These are phyloP conservation scores for Hyaloscypha finlandica DNA, from an alignment of 495 filamentous ascomycete genomes.

Conservation along the genomic window DNA sequence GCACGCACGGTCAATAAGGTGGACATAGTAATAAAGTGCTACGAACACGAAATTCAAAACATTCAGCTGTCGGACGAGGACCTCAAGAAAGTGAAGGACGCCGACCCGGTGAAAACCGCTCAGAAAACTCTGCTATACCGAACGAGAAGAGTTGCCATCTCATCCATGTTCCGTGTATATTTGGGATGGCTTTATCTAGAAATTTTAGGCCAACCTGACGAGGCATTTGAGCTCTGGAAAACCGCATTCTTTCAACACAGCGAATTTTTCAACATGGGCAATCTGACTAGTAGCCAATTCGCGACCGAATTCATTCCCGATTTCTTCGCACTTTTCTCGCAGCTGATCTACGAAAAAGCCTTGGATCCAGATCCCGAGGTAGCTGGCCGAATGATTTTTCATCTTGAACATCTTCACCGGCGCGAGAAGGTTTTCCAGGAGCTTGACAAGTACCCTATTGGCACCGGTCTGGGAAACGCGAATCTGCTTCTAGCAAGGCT, in stretches of 20 bases:
- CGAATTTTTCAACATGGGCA: constrained; percentile 19
- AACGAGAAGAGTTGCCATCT: constrained; percentile 6
- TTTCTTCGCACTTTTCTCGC: constrained; percentile 18
- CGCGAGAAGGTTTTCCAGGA: constrained; percentile 18
- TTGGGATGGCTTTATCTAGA: constrained; percentile 14
- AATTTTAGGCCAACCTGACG: constrained; percentile 14
- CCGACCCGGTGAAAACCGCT: constrained; percentile 9
- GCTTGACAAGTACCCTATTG: constrained; percentile 9
- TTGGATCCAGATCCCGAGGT: constrained; percentile 18
- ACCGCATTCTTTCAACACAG: constrained; percentile 17
- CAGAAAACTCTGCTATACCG: constrained; percentile 10
- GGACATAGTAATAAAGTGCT: constrained; percentile 14
- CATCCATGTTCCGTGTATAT: constrained; percentile 15
- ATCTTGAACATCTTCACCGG: constrained; percentile 20
- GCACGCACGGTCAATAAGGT: constrained; percentile 10
- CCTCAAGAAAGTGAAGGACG: constrained; percentile 10
- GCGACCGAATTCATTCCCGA: constrained; percentile 7
- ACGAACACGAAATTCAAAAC: constrained; percentile 20
- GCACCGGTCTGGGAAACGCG: constrained; percentile 5
- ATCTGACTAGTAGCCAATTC: background rate
- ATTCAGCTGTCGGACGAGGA: constrained; percentile 12
- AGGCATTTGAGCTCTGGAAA: constrained; percentile 22
- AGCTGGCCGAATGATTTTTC: constrained; percentile 14
- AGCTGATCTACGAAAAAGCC: constrained; percentile 19
- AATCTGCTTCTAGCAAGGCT: constrained; percentile 18